Conservation (phyloP, 2,329 filamentous ascomycete genomes). For the Trichophyton mentagrophytes region DNA sequence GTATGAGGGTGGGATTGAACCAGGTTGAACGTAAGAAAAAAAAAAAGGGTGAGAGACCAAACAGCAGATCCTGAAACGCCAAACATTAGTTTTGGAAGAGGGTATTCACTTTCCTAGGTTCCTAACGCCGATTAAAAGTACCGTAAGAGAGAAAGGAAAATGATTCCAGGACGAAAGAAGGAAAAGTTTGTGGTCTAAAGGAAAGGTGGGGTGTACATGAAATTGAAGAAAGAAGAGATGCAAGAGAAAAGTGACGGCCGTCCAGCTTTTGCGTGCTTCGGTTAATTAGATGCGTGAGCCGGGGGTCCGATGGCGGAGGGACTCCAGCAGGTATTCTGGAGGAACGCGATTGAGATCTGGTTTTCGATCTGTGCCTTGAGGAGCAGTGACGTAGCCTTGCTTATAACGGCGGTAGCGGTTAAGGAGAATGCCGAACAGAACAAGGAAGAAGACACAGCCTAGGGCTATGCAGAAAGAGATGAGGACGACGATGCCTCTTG, state of each 20-base stretch:
- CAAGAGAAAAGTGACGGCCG: not conserved
- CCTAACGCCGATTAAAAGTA: conserved; percentile 18
- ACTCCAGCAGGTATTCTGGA: conserved; percentile 36
- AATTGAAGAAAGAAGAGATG: not conserved
- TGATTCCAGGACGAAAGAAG: not conserved
- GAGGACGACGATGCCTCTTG: conserved; percentile 34
- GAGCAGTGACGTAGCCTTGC: conserved; percentile 35
- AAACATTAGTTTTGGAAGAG: conserved; percentile 20
- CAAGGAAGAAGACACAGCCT: conserved; percentile 37
- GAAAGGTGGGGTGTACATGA: not conserved
- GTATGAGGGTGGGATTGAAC: not conserved
- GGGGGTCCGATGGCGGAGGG: conserved; percentile 25
- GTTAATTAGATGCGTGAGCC: conserved; percentile 21
- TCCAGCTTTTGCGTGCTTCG: not conserved
- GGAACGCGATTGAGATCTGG: conserved; percentile 35
- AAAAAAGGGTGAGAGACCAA: conserved; percentile 12
- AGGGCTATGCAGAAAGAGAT: conserved; percentile 37
- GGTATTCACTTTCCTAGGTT: conserved; percentile 21
- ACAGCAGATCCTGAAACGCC: conserved; percentile 1
- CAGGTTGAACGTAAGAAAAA: not conserved
- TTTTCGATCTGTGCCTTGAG: conserved; percentile 35
- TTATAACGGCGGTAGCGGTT: conserved; percentile 36
- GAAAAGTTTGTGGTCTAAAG: conserved; percentile 6
- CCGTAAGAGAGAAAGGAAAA: conserved; percentile 15
- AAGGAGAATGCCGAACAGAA: conserved; percentile 35